These are phyloP conservation scores for Allium cepa DNA, from an alignment of 106 monocot genomes.

Conservation along the genomic window DNA sequence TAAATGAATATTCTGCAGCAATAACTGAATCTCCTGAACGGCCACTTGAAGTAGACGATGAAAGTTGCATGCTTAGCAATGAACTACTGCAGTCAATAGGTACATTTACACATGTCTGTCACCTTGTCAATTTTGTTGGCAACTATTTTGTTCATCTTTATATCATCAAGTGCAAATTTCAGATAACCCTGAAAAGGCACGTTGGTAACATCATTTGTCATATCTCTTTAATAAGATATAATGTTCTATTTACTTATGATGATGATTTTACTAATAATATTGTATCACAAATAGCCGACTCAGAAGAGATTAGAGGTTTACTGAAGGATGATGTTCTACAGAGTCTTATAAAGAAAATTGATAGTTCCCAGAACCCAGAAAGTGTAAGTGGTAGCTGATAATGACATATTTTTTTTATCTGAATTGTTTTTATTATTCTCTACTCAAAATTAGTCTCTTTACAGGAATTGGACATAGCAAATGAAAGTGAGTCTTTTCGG, in stretches of 20 bases:
- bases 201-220: not conserved
- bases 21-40: slow-evolving; percentile 14
- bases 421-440: not conserved
- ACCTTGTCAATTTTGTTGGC: not conserved
- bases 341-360: slow-evolving; percentile 42
- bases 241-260: not conserved
- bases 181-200: not conserved
- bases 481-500: slow-evolving; percentile 30
- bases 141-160: not conserved
- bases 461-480: slow-evolving; percentile 53
- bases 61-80: slow-evolving; percentile 35
- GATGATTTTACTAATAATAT: not conserved
- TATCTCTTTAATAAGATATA: not conserved
- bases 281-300: slow-evolving; percentile 25
- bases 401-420: not conserved
- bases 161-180: not conserved
- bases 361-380: slow-evolving; percentile 37
- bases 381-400: slow-evolving; percentile 19
- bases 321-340: slow-evolving; percentile 33
- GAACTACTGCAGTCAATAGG: slow-evolving; percentile 39
- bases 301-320: slow-evolving; percentile 39
- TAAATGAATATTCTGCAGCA: slow-evolving; percentile 8
- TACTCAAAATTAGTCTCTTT: not conserved
- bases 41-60: slow-evolving; percentile 35
- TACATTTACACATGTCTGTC: not conserved